phyloP scores from a whole-genome alignment of 1,139 yeast species.

The Citeromyces hawaiiensis region DNA sequence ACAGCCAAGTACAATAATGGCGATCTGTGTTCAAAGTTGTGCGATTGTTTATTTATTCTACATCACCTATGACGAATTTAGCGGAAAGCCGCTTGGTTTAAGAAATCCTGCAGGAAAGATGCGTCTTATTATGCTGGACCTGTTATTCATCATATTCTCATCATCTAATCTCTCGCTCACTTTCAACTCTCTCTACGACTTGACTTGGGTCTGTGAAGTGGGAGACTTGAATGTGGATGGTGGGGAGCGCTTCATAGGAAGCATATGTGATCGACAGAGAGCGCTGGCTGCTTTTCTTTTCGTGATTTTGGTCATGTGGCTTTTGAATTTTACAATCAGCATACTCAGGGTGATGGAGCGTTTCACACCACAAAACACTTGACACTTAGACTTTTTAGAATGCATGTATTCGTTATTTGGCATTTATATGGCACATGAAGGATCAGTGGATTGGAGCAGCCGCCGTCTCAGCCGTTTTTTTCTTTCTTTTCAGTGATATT shows the following conservation, averaged over 20 bases:
- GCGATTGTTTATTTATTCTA: slow-evolving; percentile 70
- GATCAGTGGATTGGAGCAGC: too few relatives aligned
- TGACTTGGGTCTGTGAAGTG: slow-evolving; percentile 64
- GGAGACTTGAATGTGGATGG: slow-evolving; percentile 12
- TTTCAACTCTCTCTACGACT: slow-evolving; percentile 71
- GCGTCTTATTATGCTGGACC: slow-evolving; percentile 63
- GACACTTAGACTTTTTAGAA: too few relatives aligned
- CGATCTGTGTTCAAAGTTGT: slow-evolving; percentile 68
- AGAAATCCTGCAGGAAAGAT: slow-evolving; percentile 76
- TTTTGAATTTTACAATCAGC: slow-evolving; percentile 71
- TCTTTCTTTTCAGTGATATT: too few relatives aligned
- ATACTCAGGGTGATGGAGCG: slow-evolving; percentile 55
- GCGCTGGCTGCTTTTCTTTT: slow-evolving; percentile 72
- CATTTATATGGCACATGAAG: too few relatives aligned
- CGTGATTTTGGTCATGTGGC: slow-evolving; percentile 69
- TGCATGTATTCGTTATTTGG: too few relatives aligned
- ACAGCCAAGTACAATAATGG: slow-evolving; percentile 89
- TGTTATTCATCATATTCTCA: slow-evolving; percentile 82
- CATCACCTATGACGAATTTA: slow-evolving; percentile 83
- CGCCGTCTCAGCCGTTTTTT: too few relatives aligned
- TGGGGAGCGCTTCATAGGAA: slow-evolving; percentile 14
- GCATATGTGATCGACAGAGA: slow-evolving; percentile 68
- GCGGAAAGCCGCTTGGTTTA: slow-evolving; percentile 83
- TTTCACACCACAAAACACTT: neutral
- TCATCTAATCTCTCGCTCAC: slow-evolving; percentile 81